Conservation (phyloP, 1,284 basidiomycete genomes). For the Golubevia pallescens region DNA sequence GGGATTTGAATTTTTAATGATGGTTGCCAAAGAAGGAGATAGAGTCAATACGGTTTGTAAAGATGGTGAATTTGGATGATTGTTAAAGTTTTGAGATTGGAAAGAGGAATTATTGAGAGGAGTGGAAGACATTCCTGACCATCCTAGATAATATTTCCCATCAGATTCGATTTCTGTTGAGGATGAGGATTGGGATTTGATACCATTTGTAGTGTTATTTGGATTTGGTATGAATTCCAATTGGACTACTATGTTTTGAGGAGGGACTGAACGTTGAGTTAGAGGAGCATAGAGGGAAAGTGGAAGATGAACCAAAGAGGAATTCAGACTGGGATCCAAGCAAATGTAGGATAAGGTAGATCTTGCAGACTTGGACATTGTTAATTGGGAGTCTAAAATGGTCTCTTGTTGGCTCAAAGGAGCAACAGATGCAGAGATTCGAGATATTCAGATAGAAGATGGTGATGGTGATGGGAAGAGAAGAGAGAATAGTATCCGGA, state of each 20-base stretch:
- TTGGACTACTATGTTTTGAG: constrained; percentile 57
- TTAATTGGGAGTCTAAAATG: too few species aligned
- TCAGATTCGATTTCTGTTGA: not conserved
- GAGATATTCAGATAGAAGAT: too few species aligned
- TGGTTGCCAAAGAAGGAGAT: not conserved
- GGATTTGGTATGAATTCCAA: constrained; percentile 13
- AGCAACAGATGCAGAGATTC: too few species aligned
- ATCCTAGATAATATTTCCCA: constrained; percentile 46
- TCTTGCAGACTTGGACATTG: too few species aligned
- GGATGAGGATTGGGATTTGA: constrained; percentile 9
- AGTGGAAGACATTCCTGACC: constrained; percentile 51
- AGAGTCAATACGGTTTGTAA: not conserved
- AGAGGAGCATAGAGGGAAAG: constrained; percentile 53
- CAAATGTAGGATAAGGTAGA: constrained; percentile 10
- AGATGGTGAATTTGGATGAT: not conserved
- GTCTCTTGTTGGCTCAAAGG: too few species aligned
- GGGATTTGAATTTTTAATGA: not conserved
- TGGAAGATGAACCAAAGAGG: constrained; percentile 57
- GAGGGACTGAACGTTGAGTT: constrained; percentile 49
- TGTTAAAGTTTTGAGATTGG: not conserved
- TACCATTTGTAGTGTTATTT: not conserved
- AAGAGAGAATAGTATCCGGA: too few species aligned
- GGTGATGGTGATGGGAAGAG: too few species aligned
- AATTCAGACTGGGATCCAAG: constrained; percentile 44
- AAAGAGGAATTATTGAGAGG: constrained; percentile 9